A percentile compares a stretch with the other conserved stretches of the same genome.
phyloP scores from a whole-genome alignment of 306 rosid species.

The Cucurbita pepo region DNA sequence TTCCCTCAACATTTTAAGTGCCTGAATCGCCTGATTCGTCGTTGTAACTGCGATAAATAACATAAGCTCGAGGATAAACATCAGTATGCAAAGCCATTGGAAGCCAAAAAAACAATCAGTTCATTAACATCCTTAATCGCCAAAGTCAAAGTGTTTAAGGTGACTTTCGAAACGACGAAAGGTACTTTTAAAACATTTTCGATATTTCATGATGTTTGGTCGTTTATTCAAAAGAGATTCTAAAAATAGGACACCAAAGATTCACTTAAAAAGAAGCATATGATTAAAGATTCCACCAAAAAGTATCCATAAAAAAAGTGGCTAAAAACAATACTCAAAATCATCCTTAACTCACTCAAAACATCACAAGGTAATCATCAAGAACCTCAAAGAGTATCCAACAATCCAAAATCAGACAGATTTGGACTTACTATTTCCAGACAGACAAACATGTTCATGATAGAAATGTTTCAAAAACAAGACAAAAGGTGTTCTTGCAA shows the following conservation, averaged over 20 bases:
- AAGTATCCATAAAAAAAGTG: background rate
- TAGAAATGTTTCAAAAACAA: background rate
- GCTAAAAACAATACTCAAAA: background rate
- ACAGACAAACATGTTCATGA: background rate
- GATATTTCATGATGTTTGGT: background rate
- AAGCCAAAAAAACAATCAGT: background rate
- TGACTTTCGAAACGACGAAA: background rate
- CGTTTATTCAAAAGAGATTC: no score
- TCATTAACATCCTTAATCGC: background rate
- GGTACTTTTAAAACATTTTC: background rate
- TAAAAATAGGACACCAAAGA: background rate
- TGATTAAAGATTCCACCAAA: background rate
- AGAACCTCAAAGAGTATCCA: background rate
- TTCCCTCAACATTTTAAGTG: conserved; percentile 52
- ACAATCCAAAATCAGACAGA: background rate
- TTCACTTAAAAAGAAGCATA: background rate
- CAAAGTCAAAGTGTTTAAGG: background rate
- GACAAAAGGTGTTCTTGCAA: background rate
- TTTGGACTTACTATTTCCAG: background rate
- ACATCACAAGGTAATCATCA: background rate
- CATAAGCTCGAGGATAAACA: background rate
- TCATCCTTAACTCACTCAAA: background rate
- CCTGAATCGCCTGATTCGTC: conserved; percentile 42
- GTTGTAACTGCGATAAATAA: conserved; percentile 51
- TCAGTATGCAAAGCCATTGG: background rate